phyloP scores from a whole-genome alignment of 768 basidiomycete genomes.

The Clathrus columnatus region DNA sequence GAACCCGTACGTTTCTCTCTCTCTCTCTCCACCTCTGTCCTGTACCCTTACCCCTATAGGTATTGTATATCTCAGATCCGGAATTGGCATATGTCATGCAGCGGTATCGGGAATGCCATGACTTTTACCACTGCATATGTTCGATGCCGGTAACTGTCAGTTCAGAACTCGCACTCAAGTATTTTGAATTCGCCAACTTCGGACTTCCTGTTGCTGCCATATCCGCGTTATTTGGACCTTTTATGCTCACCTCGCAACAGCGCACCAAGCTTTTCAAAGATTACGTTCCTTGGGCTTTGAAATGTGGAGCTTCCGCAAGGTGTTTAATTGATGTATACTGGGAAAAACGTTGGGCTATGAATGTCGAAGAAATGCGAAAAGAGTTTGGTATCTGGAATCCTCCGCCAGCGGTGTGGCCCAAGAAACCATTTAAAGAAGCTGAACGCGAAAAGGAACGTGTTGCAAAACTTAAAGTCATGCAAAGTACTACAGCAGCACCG shows the following conservation, averaged over 20 bases:
- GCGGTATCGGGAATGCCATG: constrained; percentile 95
- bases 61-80: constrained; percentile 89
- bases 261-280: constrained; percentile 57
- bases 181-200: constrained; percentile 89
- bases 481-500: not conserved
- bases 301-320: constrained; percentile 64
- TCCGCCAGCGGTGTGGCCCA: constrained; percentile 63
- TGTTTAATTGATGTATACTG: constrained; percentile 89
- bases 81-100: constrained; percentile 98
- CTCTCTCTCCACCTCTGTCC: not conserved
- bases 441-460: constrained; percentile 27
- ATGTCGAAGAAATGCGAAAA: constrained; percentile 70
- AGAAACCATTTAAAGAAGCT: constrained; percentile 51
- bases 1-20: constrained; percentile 66
- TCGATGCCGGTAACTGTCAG: constrained; percentile 83
- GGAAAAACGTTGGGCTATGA: constrained; percentile 89
- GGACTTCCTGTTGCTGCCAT: constrained; percentile 82
- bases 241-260: constrained; percentile 47
- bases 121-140: constrained; percentile 91
- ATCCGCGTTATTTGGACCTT: constrained; percentile 69
- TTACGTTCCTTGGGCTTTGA: constrained; percentile 89
- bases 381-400: constrained; percentile 84
- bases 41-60: too few relatives aligned
- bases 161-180: constrained; percentile 90
- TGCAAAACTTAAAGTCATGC: not conserved